A percentile compares a stretch with the other conserved stretches of the same genome.
These are phyloP conservation scores for Pyracantha coccinea DNA, from an alignment of 331 rosid species.

Conservation along the genomic window DNA sequence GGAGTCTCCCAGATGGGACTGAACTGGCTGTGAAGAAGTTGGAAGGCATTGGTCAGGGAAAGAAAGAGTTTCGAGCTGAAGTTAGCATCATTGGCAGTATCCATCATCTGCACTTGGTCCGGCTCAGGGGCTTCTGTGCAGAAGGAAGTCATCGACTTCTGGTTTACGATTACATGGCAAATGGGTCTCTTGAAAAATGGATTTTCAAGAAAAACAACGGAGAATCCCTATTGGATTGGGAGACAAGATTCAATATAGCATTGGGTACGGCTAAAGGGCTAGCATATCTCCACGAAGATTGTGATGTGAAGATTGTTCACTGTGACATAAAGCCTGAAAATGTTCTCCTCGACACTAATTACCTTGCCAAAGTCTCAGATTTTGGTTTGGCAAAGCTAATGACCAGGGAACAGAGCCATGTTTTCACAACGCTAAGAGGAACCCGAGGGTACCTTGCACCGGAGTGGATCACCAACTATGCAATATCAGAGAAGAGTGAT, in stretches of 20 bases:
- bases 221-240: slow-evolving; percentile 18
- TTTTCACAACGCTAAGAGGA: slow-evolving; percentile 30
- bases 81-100: slow-evolving; percentile 94
- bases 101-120: slow-evolving; percentile 81
- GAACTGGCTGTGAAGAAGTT: slow-evolving; percentile 79
- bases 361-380: slow-evolving; percentile 29
- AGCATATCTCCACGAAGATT: slow-evolving; percentile 32
- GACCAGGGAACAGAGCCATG: slow-evolving; percentile 35
- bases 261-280: slow-evolving; percentile 31
- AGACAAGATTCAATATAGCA: slow-evolving; percentile 23
- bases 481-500: slow-evolving; percentile 33
- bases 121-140: slow-evolving; percentile 79
- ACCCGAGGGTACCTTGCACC: slow-evolving; percentile 32
- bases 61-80: slow-evolving; percentile 95
- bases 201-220: slow-evolving; percentile 17
- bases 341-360: slow-evolving; percentile 23
- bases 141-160: slow-evolving; percentile 78
- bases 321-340: slow-evolving; percentile 35
- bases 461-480: slow-evolving; percentile 31
- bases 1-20: slow-evolving; percentile 64
- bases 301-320: slow-evolving; percentile 29
- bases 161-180: slow-evolving; percentile 74
- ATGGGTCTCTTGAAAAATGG: slow-evolving; percentile 28
- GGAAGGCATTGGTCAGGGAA: slow-evolving; percentile 87
- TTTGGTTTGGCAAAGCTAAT: slow-evolving; percentile 35